These are phyloP conservation scores for Closterium sp. DNA, from an alignment of 139 green algal species.

Conservation along the genomic window DNA sequence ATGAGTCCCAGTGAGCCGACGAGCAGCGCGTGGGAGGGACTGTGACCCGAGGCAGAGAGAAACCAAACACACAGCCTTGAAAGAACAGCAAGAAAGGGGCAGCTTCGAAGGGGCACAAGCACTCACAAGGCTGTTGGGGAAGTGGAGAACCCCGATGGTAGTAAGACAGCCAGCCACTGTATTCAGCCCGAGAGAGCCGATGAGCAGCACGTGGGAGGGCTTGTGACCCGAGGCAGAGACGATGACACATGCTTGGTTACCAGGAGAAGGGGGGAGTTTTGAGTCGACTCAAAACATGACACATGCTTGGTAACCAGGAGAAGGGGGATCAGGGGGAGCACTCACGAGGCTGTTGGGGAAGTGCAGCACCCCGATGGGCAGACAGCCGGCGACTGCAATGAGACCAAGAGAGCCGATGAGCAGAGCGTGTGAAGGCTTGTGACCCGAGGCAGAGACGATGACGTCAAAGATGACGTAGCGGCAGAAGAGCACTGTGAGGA, in stretches of 20 bases:
- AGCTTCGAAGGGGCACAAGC: slow-evolving; percentile 15
- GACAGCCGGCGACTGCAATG: slow-evolving; percentile 53
- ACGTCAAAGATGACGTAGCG: slow-evolving; percentile 89
- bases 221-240: neutral
- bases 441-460: slow-evolving; percentile 59
- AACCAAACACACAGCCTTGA: no score
- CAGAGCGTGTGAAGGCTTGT: slow-evolving; percentile 76
- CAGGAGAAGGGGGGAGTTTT: no score
- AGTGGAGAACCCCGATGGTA: slow-evolving; percentile 73
- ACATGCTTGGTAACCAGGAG: no score
- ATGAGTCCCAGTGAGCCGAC: slow-evolving; percentile 72
- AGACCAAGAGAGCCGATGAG: slow-evolving; percentile 76
- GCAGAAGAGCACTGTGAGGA: no score
- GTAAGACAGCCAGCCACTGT: slow-evolving; percentile 63
- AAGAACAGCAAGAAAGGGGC: slow-evolving; percentile 51
- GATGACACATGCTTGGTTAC: no score
- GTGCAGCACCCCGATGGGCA: slow-evolving; percentile 71
- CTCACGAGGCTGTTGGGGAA: slow-evolving; percentile 49
- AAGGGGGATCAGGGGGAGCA: neutral
- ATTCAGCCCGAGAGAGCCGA: no score
- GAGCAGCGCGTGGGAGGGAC: slow-evolving; percentile 77
- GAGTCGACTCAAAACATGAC: no score
- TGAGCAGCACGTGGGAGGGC: no score
- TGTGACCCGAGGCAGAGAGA: slow-evolving; percentile 21
- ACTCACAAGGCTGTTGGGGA: slow-evolving; percentile 41